Evolutionary conservation across 768 basidiomycete genomes (phyloP), one percentile per base, ranked within the genome.

Genomic region (Zangia roseola): DNA sequence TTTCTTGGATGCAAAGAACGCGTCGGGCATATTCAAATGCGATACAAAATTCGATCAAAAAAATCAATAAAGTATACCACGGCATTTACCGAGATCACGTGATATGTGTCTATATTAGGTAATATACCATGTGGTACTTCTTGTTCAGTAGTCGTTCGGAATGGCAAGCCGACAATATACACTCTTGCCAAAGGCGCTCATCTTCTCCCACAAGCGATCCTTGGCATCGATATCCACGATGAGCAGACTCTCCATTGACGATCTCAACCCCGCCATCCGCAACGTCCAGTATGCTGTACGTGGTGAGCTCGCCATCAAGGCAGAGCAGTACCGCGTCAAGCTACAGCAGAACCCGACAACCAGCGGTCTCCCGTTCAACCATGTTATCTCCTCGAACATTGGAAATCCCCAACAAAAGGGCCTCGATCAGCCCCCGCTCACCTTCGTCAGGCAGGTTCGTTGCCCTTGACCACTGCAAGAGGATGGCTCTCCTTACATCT

Each of bases 351-450:
- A 72, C 20, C 64, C 60, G 14, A 34, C 26, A 3, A 13, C 74
- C 49, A 71, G 80, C 55, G 74, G 73, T 17, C 77, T 97, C 14
- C 92, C 93, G 14, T 99, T 98, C 70, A 79, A 83, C 65, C 81
- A 82, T 58, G 78, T 98, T 69, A 95, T 97, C 67, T 88, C 83
- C 24, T 91, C 92, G 53, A 99, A 98, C 72, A 99, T 99, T 52
- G 95, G 95, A 10, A 98, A 99, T 63, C 95, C 97, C 0, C 95
- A 99, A 71, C 94, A 97, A 71, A 86, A 84, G 58, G 94, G 94
- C 0, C 77, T 99, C 45, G 85, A 97, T 69, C 95, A 99, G 65
- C 81, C 86, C 6, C 91, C 94, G 2, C 81, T 98, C 52, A 97
- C 95, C 5, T 98, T 91, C 66, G 80, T 83, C 50, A 78, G 95